phyloP scores from a whole-genome alignment of 1,284 basidiomycete genomes.

The Naganishia cerealis region DNA sequence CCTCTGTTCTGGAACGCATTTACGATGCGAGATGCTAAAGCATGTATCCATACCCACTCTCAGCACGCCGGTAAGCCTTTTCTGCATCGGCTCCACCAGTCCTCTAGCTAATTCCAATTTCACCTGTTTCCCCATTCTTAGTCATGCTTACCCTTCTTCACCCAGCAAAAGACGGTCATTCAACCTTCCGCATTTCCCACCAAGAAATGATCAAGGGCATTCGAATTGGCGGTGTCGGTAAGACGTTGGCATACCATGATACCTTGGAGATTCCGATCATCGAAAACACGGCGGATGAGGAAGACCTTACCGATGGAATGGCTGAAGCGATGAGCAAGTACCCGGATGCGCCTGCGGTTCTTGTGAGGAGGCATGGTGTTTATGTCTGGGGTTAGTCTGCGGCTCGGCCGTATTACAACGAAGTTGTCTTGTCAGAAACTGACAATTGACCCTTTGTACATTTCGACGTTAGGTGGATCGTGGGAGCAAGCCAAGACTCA shows the following conservation, averaged over 20 bases:
- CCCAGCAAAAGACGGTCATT: constrained; percentile 58
- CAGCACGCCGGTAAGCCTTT: constrained; percentile 63
- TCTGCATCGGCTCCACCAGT: not conserved
- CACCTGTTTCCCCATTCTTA: constrained; percentile 1
- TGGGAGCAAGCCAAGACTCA: constrained; percentile 89
- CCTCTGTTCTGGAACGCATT: constrained; percentile 91
- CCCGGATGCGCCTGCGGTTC: constrained; percentile 73
- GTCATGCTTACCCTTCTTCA: constrained; percentile 80
- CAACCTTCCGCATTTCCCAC: constrained; percentile 70
- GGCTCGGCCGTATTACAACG: not conserved
- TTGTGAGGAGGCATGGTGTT: constrained; percentile 77
- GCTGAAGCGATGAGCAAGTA: constrained; percentile 73
- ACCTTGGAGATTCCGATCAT: constrained; percentile 83
- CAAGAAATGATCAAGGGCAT: constrained; percentile 88
- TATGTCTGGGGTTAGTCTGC: constrained; percentile 72
- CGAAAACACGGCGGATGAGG: constrained; percentile 81
- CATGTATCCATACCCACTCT: constrained; percentile 83
- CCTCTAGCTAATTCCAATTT: not conserved
- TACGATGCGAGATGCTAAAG: constrained; percentile 69
- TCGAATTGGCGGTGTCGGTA: constrained; percentile 69
- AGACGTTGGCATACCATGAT: constrained; percentile 73
- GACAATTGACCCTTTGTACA: not conserved
- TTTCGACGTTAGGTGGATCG: not conserved
- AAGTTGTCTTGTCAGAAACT: not conserved
- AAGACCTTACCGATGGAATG: constrained; percentile 82